Conservation (phyloP, 2,329 filamentous ascomycete species). For the Aspergillus udagawae region DNA sequence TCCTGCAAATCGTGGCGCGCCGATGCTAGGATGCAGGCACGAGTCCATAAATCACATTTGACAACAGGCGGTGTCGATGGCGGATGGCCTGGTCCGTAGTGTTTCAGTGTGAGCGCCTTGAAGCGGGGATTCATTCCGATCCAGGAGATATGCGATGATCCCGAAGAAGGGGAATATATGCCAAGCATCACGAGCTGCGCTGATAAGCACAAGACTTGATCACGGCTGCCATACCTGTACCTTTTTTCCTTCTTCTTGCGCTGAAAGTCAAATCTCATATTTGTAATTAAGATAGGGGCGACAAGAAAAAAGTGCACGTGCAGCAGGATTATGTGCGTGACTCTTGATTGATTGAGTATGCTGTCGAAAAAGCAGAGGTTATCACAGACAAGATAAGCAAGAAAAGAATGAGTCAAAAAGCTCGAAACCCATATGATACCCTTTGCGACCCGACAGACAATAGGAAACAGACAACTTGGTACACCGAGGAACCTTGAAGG, state of each 20-base stretch:
- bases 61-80: not conserved
- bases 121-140: not conserved
- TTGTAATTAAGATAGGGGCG: not conserved
- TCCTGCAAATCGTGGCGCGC: not conserved
- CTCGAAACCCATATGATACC: slow-evolving; percentile 2
- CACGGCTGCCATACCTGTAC: not conserved
- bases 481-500: slow-evolving; percentile 12
- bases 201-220: slow-evolving; percentile 5
- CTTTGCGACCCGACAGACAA: slow-evolving; percentile 13
- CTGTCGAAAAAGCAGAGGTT: slow-evolving; percentile 7
- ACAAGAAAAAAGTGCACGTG: not conserved
- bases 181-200: slow-evolving; percentile 11
- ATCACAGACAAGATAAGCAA: slow-evolving; percentile 5
- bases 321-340: slow-evolving; percentile 18
- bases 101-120: not conserved
- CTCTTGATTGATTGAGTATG: slow-evolving; percentile 11
- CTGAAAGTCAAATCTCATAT: not conserved
- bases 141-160: not conserved
- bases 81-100: not conserved
- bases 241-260: too few relatives aligned
- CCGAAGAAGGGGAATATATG: not conserved
- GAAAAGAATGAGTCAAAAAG: slow-evolving; percentile 8
- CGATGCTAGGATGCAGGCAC: not conserved
- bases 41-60: not conserved
- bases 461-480: slow-evolving; percentile 10